These are phyloP conservation scores for Pichia norvegensis DNA, from an alignment of 1,139 yeast species.

Conservation along the genomic window DNA sequence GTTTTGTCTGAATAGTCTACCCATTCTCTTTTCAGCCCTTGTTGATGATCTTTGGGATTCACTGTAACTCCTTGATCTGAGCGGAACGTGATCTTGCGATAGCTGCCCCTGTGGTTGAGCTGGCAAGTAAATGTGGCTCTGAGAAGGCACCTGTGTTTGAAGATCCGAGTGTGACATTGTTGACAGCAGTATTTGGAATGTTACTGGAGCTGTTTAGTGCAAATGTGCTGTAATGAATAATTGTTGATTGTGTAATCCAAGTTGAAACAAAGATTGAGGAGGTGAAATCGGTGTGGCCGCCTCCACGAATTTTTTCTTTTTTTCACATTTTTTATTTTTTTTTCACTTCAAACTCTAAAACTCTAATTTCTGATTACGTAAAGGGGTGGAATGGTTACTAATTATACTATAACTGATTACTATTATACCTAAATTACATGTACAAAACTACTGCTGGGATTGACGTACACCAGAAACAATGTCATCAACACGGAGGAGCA, in stretches of 20 bases:
- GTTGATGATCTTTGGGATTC: conserved; percentile 18
- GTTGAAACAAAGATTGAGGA: neutral
- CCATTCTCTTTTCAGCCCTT: conserved; percentile 29
- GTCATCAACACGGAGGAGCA: conserved; percentile 91
- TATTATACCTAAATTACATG: too few species aligned
- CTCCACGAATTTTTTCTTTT: too few species aligned
- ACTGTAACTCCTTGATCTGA: conserved; percentile 12
- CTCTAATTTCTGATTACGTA: too few species aligned
- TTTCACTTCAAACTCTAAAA: too few species aligned
- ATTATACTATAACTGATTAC: too few species aligned
- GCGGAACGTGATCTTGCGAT: neutral
- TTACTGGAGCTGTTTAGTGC: too few species aligned
- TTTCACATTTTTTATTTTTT: too few species aligned
- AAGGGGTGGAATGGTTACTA: too few species aligned
- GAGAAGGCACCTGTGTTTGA: neutral
- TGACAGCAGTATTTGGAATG: neutral
- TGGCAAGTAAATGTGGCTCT: neutral
- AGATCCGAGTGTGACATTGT: neutral
- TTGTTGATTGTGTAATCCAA: neutral
- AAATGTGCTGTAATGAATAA: neutral
- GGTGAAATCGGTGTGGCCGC: neutral
- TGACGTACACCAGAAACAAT: conserved; percentile 92
- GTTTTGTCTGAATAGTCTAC: conserved; percentile 26
- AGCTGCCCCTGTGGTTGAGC: neutral
- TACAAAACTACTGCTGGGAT: conserved; percentile 12